Percentiles rank a stretch among this genome's conserved stretches.
These are phyloP conservation scores for Phanerochaete sordida DNA, from an alignment of 768 basidiomycete genomes.

Conservation along the genomic window DNA sequence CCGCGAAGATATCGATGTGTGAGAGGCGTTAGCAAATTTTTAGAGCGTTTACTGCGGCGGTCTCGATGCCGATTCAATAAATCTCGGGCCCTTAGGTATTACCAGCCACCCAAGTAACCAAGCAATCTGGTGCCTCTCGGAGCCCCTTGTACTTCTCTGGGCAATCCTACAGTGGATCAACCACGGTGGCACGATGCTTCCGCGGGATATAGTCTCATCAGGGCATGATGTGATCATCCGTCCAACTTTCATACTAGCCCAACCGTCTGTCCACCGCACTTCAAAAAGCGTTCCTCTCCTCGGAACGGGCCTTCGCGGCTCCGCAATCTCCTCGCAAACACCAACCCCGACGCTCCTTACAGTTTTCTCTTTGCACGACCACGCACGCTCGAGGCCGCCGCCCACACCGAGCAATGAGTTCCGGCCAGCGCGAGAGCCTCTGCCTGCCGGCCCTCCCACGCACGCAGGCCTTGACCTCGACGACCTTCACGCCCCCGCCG, in stretches of 20 bases:
- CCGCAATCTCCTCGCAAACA: background rate
- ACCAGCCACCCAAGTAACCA: background rate
- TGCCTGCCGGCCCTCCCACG: constrained; percentile 13
- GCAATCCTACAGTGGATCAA: background rate
- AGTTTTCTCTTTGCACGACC: background rate
- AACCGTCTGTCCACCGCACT: constrained; percentile 3
- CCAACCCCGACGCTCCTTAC: background rate
- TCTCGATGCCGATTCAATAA: background rate
- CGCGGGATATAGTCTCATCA: constrained; percentile 6
- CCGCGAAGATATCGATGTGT: background rate
- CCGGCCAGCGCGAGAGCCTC: background rate
- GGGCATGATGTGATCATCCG: constrained; percentile 4
- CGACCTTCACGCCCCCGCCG: constrained; percentile 30
- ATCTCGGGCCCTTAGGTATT: background rate
- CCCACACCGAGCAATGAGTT: background rate
- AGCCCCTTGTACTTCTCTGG: constrained; percentile 2
- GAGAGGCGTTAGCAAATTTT: background rate
- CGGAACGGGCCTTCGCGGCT: background rate
- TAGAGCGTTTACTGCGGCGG: background rate
- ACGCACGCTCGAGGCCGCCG: background rate
- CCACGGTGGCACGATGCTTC: background rate
- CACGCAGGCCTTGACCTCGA: constrained; percentile 20
- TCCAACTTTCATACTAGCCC: background rate
- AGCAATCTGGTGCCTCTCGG: background rate
- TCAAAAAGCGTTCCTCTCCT: background rate